A percentile compares a stretch with the other conserved stretches of the same genome.
These are phyloP conservation scores for Cynanchum wilfordii DNA, from an alignment of 257 asterid species.

Conservation along the genomic window DNA sequence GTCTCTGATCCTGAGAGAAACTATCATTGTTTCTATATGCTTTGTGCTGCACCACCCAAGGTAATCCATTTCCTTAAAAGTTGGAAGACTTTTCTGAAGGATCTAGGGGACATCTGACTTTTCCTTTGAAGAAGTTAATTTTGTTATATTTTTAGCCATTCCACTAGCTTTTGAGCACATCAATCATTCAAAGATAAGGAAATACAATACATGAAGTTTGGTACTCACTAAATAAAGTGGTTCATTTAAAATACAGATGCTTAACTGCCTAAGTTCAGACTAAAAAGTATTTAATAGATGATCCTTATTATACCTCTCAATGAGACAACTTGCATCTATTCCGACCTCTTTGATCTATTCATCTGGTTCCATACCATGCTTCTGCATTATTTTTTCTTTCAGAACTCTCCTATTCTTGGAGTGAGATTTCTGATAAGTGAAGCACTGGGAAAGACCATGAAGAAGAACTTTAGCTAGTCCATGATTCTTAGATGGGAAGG, in stretches of 20 bases:
- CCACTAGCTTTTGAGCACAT: not conserved
- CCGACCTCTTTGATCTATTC: too few species aligned
- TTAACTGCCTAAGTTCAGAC: not conserved
- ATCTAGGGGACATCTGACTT: not conserved
- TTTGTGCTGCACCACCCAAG: conserved; percentile 90
- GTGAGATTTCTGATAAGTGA: not conserved
- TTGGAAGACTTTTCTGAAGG: not conserved
- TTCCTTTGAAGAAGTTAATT: not conserved
- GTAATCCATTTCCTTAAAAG: conserved; percentile 25
- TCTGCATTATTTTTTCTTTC: not conserved
- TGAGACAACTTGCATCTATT: too few species aligned
- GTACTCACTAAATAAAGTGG: not conserved
- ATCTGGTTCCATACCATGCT: not conserved
- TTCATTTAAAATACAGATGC: not conserved
- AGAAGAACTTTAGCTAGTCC: not conserved
- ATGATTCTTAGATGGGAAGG: not conserved
- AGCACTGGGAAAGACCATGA: not conserved
- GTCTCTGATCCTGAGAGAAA: conserved; percentile 91
- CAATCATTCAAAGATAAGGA: not conserved
- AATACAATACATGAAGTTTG: not conserved
- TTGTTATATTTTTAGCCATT: conserved; percentile 1
- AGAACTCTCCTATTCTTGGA: not conserved
- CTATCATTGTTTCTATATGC: conserved; percentile 92
- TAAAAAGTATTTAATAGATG: not conserved
- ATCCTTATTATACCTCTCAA: too few species aligned